Conservation (phyloP, 1,284 basidiomycete genomes). For the Ustilago curta region DNA sequence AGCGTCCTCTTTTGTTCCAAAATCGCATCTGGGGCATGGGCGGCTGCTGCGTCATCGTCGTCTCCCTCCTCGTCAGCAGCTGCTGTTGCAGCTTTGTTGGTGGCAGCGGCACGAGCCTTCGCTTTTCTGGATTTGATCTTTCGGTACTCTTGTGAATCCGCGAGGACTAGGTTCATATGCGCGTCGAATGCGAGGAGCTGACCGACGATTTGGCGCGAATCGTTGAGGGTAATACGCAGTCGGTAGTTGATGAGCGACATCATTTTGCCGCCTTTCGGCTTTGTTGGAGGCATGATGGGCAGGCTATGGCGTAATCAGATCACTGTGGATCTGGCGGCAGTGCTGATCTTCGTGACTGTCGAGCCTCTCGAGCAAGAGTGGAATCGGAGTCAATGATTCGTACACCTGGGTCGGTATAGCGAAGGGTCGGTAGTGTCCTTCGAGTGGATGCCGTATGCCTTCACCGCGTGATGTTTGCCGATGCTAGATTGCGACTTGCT, state of each 20-base stretch:
- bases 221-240: conserved; percentile 96
- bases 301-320: not conserved
- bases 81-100: conserved; percentile 45
- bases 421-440: too few species aligned
- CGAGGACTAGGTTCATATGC: conserved; percentile 99
- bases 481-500: too few species aligned
- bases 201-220: conserved; percentile 92
- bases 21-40: conserved; percentile 70
- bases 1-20: conserved; percentile 97
- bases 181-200: conserved; percentile 99
- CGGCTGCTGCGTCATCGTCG: conserved; percentile 53
- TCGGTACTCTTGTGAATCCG: conserved; percentile 74
- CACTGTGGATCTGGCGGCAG: not conserved
- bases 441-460: too few species aligned
- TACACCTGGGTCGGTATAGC: too few species aligned
- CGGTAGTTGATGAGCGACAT: conserved; percentile 97
- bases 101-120: conserved; percentile 37
- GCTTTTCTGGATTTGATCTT: conserved; percentile 63
- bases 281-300: conserved; percentile 59
- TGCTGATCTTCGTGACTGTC: not conserved
- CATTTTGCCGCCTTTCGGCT: conserved; percentile 78
- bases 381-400: not conserved
- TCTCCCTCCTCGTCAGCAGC: conserved; percentile 54
- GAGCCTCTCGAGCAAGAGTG: conserved; percentile 1
- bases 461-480: too few species aligned